Conservation (phyloP, 2,329 filamentous ascomycete species). For the Arthrobotrys iridis region DNA sequence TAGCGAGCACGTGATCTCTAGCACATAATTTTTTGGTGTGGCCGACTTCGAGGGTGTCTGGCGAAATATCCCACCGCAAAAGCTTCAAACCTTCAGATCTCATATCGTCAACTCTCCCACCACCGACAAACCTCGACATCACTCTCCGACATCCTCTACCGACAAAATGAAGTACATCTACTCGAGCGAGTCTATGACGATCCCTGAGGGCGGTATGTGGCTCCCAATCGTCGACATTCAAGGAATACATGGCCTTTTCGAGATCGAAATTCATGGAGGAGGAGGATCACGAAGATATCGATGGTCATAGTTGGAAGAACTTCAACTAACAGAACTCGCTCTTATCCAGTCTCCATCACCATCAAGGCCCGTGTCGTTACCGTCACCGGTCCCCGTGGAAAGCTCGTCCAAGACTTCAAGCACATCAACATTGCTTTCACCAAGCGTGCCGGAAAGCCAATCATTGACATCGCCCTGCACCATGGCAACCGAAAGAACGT, state of each 20-base stretch:
- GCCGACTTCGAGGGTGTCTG: slow-evolving; percentile 37
- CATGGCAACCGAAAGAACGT: slow-evolving; percentile 98
- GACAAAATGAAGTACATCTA: slow-evolving; percentile 95
- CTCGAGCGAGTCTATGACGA: slow-evolving; percentile 92
- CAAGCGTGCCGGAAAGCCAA: slow-evolving; percentile 74
- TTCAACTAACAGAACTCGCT: slow-evolving; percentile 60
- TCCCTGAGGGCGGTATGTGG: slow-evolving; percentile 94
- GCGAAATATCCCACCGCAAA: slow-evolving; percentile 50
- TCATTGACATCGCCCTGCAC: slow-evolving; percentile 97
- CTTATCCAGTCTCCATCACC: slow-evolving; percentile 83
- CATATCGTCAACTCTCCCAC: slow-evolving; percentile 37
- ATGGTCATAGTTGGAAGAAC: slow-evolving; percentile 5
- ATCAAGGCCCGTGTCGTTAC: slow-evolving; percentile 98
- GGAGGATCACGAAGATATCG: slow-evolving; percentile 10
- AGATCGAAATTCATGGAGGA: slow-evolving; percentile 47
- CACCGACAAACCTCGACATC: slow-evolving; percentile 31
- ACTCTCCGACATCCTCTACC: slow-evolving; percentile 28
- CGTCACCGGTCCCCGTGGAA: slow-evolving; percentile 97
- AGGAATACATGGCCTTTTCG: slow-evolving; percentile 57
- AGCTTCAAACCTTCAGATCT: slow-evolving; percentile 27
- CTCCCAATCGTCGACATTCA: slow-evolving; percentile 54
- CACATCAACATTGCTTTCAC: slow-evolving; percentile 97
- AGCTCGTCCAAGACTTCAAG: slow-evolving; percentile 95
- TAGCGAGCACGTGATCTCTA: slow-evolving; percentile 33
- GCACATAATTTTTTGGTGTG: slow-evolving; percentile 53